Conservation (phyloP, 306 rosid species). For the Begonia masoniana region DNA sequence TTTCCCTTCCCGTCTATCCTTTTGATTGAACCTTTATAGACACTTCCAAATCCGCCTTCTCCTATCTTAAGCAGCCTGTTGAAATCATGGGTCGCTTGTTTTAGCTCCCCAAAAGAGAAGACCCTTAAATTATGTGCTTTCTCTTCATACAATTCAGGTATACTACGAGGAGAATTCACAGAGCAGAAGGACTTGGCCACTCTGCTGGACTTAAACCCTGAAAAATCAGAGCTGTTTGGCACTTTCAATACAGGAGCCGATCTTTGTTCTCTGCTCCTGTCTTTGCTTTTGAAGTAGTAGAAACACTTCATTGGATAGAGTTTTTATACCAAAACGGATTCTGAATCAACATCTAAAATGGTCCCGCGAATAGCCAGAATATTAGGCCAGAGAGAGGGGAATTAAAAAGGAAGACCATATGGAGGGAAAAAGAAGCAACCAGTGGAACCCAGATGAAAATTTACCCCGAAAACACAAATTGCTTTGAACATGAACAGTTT, state of each 20-base stretch:
- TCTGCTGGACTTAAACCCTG: slow-evolving; percentile 20
- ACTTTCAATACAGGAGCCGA: slow-evolving; percentile 60
- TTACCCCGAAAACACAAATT: background rate
- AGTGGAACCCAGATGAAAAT: slow-evolving; percentile 7
- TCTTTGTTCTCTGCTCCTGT: slow-evolving; percentile 31
- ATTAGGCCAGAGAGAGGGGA: background rate
- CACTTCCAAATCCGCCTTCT: slow-evolving; percentile 93
- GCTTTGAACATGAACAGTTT: background rate
- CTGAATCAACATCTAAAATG: no score
- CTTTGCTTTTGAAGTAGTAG: slow-evolving; percentile 38
- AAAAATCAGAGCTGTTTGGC: slow-evolving; percentile 23
- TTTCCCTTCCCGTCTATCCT: slow-evolving; percentile 43
- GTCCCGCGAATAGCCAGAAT: background rate
- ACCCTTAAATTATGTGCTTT: slow-evolving; percentile 61
- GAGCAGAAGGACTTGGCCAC: slow-evolving; percentile 42
- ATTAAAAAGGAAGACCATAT: background rate
- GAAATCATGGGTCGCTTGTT: slow-evolving; percentile 49
- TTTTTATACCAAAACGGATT: background rate
- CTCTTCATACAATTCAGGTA: slow-evolving; percentile 68
- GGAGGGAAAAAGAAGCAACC: background rate
- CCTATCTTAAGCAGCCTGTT: slow-evolving; percentile 58
- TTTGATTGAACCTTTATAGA: slow-evolving; percentile 59
- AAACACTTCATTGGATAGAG: slow-evolving; percentile 56
- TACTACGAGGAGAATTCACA: slow-evolving; percentile 39
- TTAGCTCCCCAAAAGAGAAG: slow-evolving; percentile 49